Evolutionary conservation across 1,284 basidiomycete species (phyloP), one percentile per base, ranked within the genome.

Genomic region (Serendipita sp.): DNA sequence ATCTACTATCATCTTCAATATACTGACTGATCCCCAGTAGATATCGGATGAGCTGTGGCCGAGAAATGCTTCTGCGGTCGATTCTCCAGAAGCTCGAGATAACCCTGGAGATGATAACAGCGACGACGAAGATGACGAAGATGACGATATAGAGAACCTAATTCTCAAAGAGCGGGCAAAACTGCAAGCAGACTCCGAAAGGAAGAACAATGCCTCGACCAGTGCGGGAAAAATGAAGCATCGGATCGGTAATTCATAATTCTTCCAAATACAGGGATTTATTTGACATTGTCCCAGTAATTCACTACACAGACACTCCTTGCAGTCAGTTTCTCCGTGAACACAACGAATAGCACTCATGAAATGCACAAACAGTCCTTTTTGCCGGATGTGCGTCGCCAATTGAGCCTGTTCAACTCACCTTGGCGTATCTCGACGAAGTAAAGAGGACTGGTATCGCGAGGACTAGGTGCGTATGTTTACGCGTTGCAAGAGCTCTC

Each of bases 91-190:
- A 12, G 17, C 34, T 35, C 34, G 53, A 35, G 32, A 30, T 29
- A 58, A 58, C 1, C 29, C 17, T 8, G 15, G 45, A 49, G n/a
- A n/a, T n/a, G 53, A n/a, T 58, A 61, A 79, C 74, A 6, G 71
- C 64, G 17, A 80, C 72, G 3, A 75, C 72, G 29, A 73, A 66
- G 10, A 69, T 70, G 41, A 79, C 76, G 13, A 75, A 65, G 35
- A 79, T 64, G 34, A 64, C 22, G 29, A 47, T 5, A 34, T 63
- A 68, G 30, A 63, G 58, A 22, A 13, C 12, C n/a, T 10, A 38
- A 58, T 58, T 10, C n/a, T n/a, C 10, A 30, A 35, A n/a, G 53
- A 58, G n/a, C 17, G 53, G 12, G 53, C 26, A 10, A 58, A 35
- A 34, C 10, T 58, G 22, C 53, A 58, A 26, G 26, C 17, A n/a